phyloP scores from a whole-genome alignment of 2,329 filamentous ascomycete species.

The Diaporthe amygdali region DNA sequence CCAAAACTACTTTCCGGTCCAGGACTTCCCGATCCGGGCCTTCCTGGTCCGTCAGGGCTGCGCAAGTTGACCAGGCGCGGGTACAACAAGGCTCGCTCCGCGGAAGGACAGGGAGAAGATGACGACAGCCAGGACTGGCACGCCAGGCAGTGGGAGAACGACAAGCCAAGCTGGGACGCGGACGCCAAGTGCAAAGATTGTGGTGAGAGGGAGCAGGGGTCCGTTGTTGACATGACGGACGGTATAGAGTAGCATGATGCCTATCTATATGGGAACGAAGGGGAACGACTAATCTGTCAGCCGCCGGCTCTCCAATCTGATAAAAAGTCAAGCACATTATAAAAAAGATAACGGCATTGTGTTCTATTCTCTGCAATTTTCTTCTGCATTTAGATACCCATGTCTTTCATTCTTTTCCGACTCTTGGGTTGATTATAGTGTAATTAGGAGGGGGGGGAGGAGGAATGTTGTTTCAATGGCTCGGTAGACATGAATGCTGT shows the following conservation, averaged over 20 bases:
- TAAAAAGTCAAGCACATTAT: background rate
- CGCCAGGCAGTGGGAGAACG: constrained; percentile 18
- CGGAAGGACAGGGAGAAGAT: background rate
- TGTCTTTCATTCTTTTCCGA: constrained; percentile 7
- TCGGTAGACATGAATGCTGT: background rate
- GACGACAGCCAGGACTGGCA: background rate
- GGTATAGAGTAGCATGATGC: background rate
- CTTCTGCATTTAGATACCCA: constrained; percentile 2
- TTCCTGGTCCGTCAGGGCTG: background rate
- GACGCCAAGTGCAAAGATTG: constrained; percentile 15
- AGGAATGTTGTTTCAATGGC: background rate
- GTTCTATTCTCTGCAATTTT: background rate
- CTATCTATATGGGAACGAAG: background rate
- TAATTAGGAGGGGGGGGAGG: background rate
- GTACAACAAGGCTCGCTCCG: background rate
- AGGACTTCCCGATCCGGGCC: background rate
- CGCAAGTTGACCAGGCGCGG: background rate
- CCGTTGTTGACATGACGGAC: background rate
- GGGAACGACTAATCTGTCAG: background rate
- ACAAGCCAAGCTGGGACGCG: constrained; percentile 23
- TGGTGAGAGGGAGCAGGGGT: background rate
- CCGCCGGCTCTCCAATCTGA: background rate
- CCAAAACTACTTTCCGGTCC: no score
- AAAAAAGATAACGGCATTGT: background rate
- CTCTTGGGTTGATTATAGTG: background rate